Percentiles rank a stretch among this genome's conserved stretches.
These are phyloP conservation scores for Fragilaria radians DNA, from an alignment of 108 stramenopile species.

Conservation along the genomic window DNA sequence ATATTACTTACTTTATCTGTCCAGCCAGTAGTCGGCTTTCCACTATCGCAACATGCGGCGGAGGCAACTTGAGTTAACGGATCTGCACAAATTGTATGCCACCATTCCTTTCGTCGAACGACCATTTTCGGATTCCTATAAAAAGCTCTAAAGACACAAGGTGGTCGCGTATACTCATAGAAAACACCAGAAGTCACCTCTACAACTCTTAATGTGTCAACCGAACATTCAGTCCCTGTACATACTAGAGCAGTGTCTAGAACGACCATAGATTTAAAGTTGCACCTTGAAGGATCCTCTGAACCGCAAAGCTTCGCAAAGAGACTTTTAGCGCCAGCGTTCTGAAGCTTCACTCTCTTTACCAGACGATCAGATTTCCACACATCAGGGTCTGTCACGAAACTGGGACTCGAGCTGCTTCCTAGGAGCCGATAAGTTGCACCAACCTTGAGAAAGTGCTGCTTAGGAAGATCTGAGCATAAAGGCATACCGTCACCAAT, in stretches of 20 bases:
- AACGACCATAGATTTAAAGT: conserved; percentile 22
- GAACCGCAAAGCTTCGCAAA: no score
- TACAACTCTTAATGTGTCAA: conserved; percentile 49
- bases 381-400: conserved; percentile 11
- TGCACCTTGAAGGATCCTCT: conserved; percentile 28
- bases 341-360: conserved; percentile 7
- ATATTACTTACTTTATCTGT: no score
- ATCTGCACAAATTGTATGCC: no score
- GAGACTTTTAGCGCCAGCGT: conserved; percentile 11
- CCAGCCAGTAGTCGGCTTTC: no score
- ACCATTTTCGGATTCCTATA: conserved; percentile 42
- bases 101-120: no score
- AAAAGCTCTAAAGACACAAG: conserved; percentile 57
- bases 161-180: conserved; percentile 56
- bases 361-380: conserved; percentile 13
- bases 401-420: conserved; percentile 9
- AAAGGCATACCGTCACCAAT: no score
- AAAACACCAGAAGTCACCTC: conserved; percentile 32
- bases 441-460: conserved; percentile 46
- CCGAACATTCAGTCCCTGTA: conserved; percentile 37
- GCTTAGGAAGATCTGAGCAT: conserved; percentile 23
- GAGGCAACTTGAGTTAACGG: conserved; percentile 10
- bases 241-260: conserved; percentile 36
- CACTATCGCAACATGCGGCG: conserved; percentile 6
- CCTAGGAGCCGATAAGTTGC: conserved; percentile 52